These are phyloP conservation scores for Jamesozyma piceae DNA, from an alignment of 805 yeast species.

Conservation along the genomic window DNA sequence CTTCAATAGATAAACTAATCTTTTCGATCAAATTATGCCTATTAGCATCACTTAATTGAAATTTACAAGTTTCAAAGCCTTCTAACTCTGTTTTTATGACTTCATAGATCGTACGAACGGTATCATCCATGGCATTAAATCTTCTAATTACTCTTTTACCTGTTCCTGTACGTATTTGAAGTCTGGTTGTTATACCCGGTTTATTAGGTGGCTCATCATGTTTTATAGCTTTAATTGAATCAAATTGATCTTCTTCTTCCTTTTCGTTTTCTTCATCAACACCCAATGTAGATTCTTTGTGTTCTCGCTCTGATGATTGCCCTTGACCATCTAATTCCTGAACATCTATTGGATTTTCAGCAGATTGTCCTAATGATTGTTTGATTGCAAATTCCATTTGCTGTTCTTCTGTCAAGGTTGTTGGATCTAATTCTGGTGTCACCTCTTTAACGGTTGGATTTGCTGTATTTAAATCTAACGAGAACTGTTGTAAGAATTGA, in stretches of 20 bases:
- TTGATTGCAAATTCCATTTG: constrained; percentile 69
- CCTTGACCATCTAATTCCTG: constrained; percentile 5
- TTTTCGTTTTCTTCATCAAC: constrained; percentile 10
- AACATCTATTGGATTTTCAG: constrained; percentile 19
- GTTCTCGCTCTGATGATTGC: constrained; percentile 3
- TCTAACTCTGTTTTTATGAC: constrained; percentile 53
- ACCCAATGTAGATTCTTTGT: neutral
- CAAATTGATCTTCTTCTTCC: constrained; percentile 38
- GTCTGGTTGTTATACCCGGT: constrained; percentile 54
- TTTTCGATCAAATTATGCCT: constrained; percentile 47
- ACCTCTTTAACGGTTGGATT: constrained; percentile 63
- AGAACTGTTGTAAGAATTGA: constrained; percentile 56
- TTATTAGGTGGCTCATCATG: constrained; percentile 54
- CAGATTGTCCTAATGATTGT: constrained; percentile 44
- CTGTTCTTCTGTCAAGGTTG: constrained; percentile 67
- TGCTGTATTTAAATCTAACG: constrained; percentile 50
- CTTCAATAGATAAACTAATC: constrained; percentile 51
- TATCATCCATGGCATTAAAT: constrained; percentile 45
- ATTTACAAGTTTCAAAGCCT: constrained; percentile 34
- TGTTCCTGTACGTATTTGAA: constrained; percentile 81
- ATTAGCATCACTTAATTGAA: constrained; percentile 46
- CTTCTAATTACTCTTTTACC: constrained; percentile 76
- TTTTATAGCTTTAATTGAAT: constrained; percentile 39
- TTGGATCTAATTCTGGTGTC: constrained; percentile 48
- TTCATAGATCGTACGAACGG: constrained; percentile 52